A percentile compares a stretch with the other conserved stretches of the same genome.
Conservation (phyloP, 2,329 filamentous ascomycete genomes). For the Colletotrichum higginsianum region DNA sequence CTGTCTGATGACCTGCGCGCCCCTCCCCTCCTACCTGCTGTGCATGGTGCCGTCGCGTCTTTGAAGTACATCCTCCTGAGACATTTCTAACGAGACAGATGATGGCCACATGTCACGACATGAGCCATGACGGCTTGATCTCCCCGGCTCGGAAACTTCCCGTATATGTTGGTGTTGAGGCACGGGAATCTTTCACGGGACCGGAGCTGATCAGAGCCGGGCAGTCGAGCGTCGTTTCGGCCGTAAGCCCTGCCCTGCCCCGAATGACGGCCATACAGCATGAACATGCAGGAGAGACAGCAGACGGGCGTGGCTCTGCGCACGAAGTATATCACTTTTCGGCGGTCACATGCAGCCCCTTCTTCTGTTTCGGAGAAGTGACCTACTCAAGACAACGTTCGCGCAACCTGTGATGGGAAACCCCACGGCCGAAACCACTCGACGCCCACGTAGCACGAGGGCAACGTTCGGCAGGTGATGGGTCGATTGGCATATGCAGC, state of each 20-base stretch:
- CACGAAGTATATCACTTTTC: background rate
- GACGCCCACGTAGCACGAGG: background rate
- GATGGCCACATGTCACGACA: background rate
- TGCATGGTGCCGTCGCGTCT: background rate
- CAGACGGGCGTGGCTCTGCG: background rate
- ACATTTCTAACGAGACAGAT: background rate
- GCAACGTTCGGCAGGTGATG: background rate
- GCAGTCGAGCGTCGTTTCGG: background rate
- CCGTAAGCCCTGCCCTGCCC: background rate
- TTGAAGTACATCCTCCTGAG: background rate
- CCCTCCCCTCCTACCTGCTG: background rate
- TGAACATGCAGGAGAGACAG: background rate
- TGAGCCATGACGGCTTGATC: background rate
- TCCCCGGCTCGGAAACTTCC: background rate
- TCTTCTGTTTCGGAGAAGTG: background rate
- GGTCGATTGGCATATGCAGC: background rate
- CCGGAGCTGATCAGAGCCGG: background rate
- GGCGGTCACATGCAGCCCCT: background rate
- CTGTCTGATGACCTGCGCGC: background rate
- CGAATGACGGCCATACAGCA: background rate
- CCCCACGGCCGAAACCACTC: background rate
- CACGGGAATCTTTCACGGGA: no score
- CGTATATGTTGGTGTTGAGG: background rate
- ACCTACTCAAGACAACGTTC: background rate
- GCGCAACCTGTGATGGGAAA: background rate